Evolutionary conservation across 352 stramenopile genomes (phyloP).

Genomic region (Globisporangium nodosum): DNA sequence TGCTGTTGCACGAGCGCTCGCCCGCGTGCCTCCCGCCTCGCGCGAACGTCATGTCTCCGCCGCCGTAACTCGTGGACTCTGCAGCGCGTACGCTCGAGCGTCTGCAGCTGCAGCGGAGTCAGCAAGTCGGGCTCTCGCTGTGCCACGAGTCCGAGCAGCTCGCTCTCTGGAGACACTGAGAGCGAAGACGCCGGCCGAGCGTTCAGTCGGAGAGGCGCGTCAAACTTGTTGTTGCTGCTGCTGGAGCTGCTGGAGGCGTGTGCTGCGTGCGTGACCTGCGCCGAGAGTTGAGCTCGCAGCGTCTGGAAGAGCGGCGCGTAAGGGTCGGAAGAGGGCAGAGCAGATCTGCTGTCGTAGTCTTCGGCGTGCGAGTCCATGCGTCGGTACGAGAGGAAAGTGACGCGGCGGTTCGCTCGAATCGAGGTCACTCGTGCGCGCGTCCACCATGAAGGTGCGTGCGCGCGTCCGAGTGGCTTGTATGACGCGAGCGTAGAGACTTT

Average conservation of each 20-base stretch:
- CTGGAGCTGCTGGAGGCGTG: background rate
- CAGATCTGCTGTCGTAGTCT: background rate
- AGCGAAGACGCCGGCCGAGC: background rate
- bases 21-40: background rate
- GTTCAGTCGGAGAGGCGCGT: slow-evolving; percentile 3
- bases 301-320: slow-evolving; percentile 10
- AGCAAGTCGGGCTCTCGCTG: background rate
- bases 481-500: no score
- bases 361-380: no score
- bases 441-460: no score
- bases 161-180: background rate
- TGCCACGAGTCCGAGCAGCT: background rate
- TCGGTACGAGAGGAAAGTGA: no score
- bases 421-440: no score
- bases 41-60: background rate
- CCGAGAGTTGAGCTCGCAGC: slow-evolving; percentile 8
- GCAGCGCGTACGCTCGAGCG: background rate
- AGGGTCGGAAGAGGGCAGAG: background rate
- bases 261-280: background rate
- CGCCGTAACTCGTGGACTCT: slow-evolving; percentile 4
- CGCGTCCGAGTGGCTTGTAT: no score
- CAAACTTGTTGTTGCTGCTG: background rate
- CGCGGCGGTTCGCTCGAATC: no score
- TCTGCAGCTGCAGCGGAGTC: slow-evolving; percentile 1
- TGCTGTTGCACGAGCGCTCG: slow-evolving; percentile 7